Conservation (phyloP, 768 basidiomycete species). For the Phlebiopsis gigantea region DNA sequence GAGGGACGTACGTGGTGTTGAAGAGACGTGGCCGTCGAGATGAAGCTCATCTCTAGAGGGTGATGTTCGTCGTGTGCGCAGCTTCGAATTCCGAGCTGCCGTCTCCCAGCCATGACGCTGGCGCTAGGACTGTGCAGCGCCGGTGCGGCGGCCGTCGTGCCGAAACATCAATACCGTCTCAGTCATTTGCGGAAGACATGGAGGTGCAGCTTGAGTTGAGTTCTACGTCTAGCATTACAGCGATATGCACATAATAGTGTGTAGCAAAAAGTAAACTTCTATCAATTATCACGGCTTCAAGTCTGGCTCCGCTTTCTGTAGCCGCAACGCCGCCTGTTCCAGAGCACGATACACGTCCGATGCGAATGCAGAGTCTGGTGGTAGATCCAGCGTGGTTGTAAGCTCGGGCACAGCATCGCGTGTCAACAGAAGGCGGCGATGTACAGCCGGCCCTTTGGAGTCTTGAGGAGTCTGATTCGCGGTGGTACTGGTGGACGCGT, state of each 20-base stretch:
- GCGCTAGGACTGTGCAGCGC: neutral
- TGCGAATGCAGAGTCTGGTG: conserved; percentile 32
- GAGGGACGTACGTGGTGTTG: neutral
- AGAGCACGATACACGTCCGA: conserved; percentile 59
- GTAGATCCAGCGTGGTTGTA: conserved; percentile 39
- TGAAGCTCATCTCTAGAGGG: neutral
- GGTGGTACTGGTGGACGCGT: conserved; percentile 6
- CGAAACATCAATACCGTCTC: neutral
- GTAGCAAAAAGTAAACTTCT: neutral
- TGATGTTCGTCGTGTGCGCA: neutral
- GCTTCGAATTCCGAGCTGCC: neutral
- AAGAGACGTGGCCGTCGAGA: neutral
- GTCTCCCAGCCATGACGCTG: neutral
- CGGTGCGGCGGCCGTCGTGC: neutral
- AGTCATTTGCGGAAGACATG: too few relatives aligned
- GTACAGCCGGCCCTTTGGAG: conserved; percentile 5
- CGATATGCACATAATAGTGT: neutral
- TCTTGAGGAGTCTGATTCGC: neutral
- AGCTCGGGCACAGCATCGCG: conserved; percentile 51
- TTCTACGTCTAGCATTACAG: neutral
- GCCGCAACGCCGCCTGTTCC: conserved; percentile 44
- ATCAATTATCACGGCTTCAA: neutral
- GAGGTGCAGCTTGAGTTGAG: neutral
- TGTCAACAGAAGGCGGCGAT: conserved; percentile 38
- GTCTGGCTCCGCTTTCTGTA: conserved; percentile 14